A percentile compares a stretch with the other conserved stretches of the same genome.
Evolutionary conservation across 768 basidiomycete species (phyloP).

Genomic region (Cytidiella melzeri): DNA sequence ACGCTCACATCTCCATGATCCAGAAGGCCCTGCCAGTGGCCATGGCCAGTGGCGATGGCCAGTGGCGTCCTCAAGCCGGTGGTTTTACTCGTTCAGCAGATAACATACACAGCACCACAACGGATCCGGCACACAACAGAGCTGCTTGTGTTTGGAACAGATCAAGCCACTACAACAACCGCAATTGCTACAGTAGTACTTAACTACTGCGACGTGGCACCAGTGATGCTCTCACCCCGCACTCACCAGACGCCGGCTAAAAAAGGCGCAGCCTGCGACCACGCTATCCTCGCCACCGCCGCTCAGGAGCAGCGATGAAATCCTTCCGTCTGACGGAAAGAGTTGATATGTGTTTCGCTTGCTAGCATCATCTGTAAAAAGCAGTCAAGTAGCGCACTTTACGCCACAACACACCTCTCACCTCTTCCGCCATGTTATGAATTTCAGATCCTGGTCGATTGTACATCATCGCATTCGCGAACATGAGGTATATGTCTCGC

Average conservation of each 20-base stretch:
- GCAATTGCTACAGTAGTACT: background rate
- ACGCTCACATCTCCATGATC: too few species aligned
- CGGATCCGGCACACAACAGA: too few species aligned
- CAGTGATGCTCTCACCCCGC: too few species aligned
- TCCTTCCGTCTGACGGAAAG: constrained; percentile 75
- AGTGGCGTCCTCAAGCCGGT: too few species aligned
- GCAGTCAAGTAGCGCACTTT: constrained; percentile 2
- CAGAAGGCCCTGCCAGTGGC: too few species aligned
- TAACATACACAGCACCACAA: too few species aligned
- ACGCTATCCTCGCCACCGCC: background rate
- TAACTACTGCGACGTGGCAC: too few species aligned
- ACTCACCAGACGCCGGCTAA: background rate
- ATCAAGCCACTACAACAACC: background rate
- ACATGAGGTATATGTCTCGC: constrained; percentile 88
- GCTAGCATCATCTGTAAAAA: constrained; percentile 64
- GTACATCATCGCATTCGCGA: constrained; percentile 97
- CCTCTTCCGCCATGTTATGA: constrained; percentile 88
- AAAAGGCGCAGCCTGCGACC: background rate
- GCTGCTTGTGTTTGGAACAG: too few species aligned
- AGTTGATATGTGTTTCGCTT: constrained; percentile 58
- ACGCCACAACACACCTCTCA: constrained; percentile 30
- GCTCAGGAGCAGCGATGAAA: constrained; percentile 31
- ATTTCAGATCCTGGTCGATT: constrained; percentile 84
- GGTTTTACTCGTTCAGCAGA: too few species aligned
- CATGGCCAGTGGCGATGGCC: too few species aligned